These are phyloP conservation scores for Alnus rubra DNA, from an alignment of 306 rosid genomes.

Conservation along the genomic window DNA sequence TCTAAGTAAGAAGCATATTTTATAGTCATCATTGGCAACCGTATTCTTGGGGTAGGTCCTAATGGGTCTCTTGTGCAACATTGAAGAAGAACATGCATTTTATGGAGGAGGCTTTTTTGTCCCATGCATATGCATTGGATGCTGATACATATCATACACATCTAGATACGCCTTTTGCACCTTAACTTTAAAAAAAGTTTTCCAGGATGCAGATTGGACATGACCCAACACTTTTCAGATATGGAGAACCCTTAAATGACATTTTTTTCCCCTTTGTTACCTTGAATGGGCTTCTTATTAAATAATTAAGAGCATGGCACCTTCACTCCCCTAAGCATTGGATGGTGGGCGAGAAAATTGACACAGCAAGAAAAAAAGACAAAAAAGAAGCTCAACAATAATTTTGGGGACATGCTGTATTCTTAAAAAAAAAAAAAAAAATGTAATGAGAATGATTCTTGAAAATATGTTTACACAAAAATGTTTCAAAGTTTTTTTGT, in stretches of 20 bases:
- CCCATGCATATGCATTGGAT: neutral
- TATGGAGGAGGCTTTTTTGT: neutral
- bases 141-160: neutral
- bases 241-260: neutral
- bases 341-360: too few relatives aligned
- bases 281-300: neutral
- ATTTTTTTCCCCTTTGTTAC: neutral
- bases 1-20: neutral
- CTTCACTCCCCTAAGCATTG: too few relatives aligned
- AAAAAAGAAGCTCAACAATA: too few relatives aligned
- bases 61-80: neutral
- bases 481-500: neutral
- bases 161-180: neutral
- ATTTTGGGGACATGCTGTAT: neutral
- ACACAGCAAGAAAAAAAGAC: too few relatives aligned
- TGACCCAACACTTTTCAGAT: neutral
- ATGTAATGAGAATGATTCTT: neutral
- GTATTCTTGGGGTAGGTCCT: neutral
- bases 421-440: too few relatives aligned
- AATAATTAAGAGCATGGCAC: neutral
- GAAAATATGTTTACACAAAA: neutral
- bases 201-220: neutral
- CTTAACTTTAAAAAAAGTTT: neutral
- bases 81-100: neutral
- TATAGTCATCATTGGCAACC: neutral